Percentiles rank a stretch among this genome's conserved stretches.
Evolutionary conservation across 1,139 yeast genomes (phyloP).

Genomic region (Yamadazyma friedrichii): DNA sequence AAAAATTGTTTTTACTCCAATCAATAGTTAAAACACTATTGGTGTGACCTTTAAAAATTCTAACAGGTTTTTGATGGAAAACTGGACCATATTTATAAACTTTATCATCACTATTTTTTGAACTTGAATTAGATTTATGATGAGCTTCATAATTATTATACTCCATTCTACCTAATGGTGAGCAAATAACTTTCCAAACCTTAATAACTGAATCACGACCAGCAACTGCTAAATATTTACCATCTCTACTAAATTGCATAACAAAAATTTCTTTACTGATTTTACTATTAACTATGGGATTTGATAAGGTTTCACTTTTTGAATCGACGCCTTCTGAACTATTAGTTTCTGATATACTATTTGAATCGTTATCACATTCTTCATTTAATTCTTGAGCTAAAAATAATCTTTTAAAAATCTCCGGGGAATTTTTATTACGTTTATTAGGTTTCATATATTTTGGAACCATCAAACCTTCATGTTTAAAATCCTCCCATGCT

Average conservation of each 20-base stretch:
- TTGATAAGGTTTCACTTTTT: slow-evolving; percentile 1
- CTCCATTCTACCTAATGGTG: slow-evolving; percentile 61
- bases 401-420: slow-evolving; percentile 56
- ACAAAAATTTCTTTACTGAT: slow-evolving; percentile 59
- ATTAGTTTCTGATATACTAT: slow-evolving; percentile 2
- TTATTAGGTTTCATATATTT: slow-evolving; percentile 51
- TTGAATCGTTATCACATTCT: slow-evolving; percentile 5
- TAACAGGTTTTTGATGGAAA: slow-evolving; percentile 67
- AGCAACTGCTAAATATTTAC: slow-evolving; percentile 79
- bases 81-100: slow-evolving; percentile 65
- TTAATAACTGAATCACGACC: slow-evolving; percentile 69
- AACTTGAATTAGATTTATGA: slow-evolving; percentile 1
- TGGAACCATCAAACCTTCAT: slow-evolving; percentile 47
- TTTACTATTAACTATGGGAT: slow-evolving; percentile 9
- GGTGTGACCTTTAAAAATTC: slow-evolving; percentile 65
- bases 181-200: slow-evolving; percentile 78
- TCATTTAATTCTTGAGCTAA: slow-evolving; percentile 73
- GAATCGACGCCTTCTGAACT: slow-evolving; percentile 1
- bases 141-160: slow-evolving; percentile 21
- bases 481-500: slow-evolving; percentile 11
- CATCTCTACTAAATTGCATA: slow-evolving; percentile 74
- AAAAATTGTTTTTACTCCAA: slow-evolving; percentile 87
- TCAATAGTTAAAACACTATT: slow-evolving; percentile 70
- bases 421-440: slow-evolving; percentile 44
- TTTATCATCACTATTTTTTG: slow-evolving; percentile 15